phyloP scores from a whole-genome alignment of 441 rosid species.

The Pelargonium fulgidum region DNA sequence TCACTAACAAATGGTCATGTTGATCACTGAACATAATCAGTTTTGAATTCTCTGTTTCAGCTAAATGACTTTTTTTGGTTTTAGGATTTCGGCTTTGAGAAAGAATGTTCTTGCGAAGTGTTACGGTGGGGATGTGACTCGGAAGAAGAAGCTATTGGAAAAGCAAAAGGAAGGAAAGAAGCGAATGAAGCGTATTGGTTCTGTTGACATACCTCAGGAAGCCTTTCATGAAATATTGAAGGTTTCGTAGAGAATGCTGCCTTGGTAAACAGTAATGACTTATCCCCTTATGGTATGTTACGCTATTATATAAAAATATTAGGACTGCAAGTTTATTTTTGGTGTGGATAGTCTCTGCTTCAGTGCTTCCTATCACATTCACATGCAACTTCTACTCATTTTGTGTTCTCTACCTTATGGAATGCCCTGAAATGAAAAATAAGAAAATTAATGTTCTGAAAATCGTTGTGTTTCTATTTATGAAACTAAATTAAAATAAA shows the following conservation, averaged over 20 bases:
- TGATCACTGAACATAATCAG: not conserved
- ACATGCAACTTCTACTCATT: not conserved
- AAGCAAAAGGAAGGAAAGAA: slow-evolving; percentile 98
- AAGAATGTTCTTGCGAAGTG: slow-evolving; percentile 97
- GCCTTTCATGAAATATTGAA: slow-evolving; percentile 86
- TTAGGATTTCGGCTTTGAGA: slow-evolving; percentile 78
- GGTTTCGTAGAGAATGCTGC: slow-evolving; percentile 46
- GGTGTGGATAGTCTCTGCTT: too few relatives aligned
- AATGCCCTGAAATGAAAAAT: too few relatives aligned
- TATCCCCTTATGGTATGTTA: not conserved
- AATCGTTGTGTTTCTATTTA: too few relatives aligned
- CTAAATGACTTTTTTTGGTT: slow-evolving; percentile 15
- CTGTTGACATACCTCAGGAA: slow-evolving; percentile 96
- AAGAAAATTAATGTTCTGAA: too few relatives aligned
- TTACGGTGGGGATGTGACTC: slow-evolving; percentile 85
- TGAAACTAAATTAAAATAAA: too few relatives aligned
- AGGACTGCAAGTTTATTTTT: too few relatives aligned
- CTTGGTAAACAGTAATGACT: slow-evolving; percentile 1
- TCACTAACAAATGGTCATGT: not conserved
- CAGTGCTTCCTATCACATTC: not conserved
- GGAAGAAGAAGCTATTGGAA: slow-evolving; percentile 88
- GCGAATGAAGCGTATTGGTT: slow-evolving; percentile 92
- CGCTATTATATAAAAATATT: not conserved
- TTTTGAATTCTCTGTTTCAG: slow-evolving; percentile 9
- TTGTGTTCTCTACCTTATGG: too few relatives aligned